phyloP scores from a whole-genome alignment of 2,329 filamentous ascomycete genomes.

The Colletotrichum cereale region DNA sequence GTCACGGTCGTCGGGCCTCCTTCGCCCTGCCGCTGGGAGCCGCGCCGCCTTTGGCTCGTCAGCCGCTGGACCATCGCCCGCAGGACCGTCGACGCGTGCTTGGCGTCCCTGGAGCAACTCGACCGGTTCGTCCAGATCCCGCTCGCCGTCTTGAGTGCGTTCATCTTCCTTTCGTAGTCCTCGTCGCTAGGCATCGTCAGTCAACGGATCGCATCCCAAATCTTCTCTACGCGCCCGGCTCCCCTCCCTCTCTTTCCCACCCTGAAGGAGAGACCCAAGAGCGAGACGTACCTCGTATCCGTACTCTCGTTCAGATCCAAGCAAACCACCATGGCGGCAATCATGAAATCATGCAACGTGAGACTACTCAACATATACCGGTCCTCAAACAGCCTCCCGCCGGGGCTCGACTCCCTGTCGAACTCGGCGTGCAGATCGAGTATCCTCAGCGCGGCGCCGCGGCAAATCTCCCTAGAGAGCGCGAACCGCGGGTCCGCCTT shows the following conservation, averaged over 20 bases:
- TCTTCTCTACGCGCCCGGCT: background rate
- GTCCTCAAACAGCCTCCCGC: slow-evolving; percentile 65
- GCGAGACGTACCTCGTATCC: slow-evolving; percentile 51
- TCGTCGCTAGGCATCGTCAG: slow-evolving; percentile 43
- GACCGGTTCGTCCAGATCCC: slow-evolving; percentile 58
- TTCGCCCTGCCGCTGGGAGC: background rate
- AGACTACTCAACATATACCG: slow-evolving; percentile 66
- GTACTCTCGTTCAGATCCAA: slow-evolving; percentile 60
- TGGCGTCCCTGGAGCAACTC: slow-evolving; percentile 55
- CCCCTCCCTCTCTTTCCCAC: background rate
- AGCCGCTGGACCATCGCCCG: slow-evolving; percentile 53
- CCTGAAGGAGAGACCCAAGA: background rate
- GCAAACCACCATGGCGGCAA: slow-evolving; percentile 71
- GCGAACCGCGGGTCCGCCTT: slow-evolving; percentile 52
- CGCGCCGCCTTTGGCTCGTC: background rate
- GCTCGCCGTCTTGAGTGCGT: slow-evolving; percentile 55
- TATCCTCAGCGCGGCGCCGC: slow-evolving; percentile 58
- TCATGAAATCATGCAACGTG: slow-evolving; percentile 68
- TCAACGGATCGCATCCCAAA: background rate
- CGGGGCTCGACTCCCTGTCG: slow-evolving; percentile 58
- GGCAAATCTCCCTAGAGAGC: slow-evolving; percentile 56
- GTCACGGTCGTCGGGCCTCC: background rate
- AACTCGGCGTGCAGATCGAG: slow-evolving; percentile 62
- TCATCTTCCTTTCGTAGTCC: slow-evolving; percentile 52
- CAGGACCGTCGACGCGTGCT: slow-evolving; percentile 57